Evolutionary conservation across 108 stramenopile genomes (phyloP), one percentile per base, ranked within the genome.

Genomic region (Pseudonitzschia delicatissima): DNA sequence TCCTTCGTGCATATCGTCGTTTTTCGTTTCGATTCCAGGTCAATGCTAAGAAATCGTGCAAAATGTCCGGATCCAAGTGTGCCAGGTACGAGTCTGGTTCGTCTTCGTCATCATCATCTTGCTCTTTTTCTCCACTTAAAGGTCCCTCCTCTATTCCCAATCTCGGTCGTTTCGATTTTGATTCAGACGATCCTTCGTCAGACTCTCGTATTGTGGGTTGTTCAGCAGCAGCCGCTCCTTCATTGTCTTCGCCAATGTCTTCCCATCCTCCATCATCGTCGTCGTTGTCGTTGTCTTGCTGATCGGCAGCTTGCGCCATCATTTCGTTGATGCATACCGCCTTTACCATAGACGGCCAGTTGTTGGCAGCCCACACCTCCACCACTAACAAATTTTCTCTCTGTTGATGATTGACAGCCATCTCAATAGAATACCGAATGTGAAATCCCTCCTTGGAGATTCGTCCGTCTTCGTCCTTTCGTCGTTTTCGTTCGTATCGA

Each of bases 41-140:
- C 36, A 73, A 68, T 13, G 72, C 64, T 25, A 82, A 45, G 64
- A 90, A 84, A 15, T 55, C n/a, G 0, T 77, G 48, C 29, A 90
- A 29, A 5, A 78, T 67, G 42, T 90, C 85, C n/a, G 91, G 85
- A 71, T 93, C 86, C 45, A 90, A 60, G 49, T 68, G 83, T 17
- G 82, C 81, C 12, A 80, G 60, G 65, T 84, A 93, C 45, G 75
- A 47, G 73, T 93, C 91, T 37, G 49, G 63, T 17, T 58, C 44
- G 45, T 66, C 75, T 2, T 37, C 26, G 17, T 44, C 58, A 29
- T 59, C 18, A 33, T 52, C 48, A 11, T 11, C 13, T 18, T 18
- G 11, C 23, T 20, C 9, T 51, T 51, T 25, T 18, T 51, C 20
- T 18, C n/a, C 11, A 18, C 18, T 51, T 51, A 9, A 20, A 18